Percentiles rank a stretch among this genome's conserved stretches.
These are phyloP conservation scores for Trichothecium roseum DNA, from an alignment of 2,329 filamentous ascomycete species.

Conservation along the genomic window DNA sequence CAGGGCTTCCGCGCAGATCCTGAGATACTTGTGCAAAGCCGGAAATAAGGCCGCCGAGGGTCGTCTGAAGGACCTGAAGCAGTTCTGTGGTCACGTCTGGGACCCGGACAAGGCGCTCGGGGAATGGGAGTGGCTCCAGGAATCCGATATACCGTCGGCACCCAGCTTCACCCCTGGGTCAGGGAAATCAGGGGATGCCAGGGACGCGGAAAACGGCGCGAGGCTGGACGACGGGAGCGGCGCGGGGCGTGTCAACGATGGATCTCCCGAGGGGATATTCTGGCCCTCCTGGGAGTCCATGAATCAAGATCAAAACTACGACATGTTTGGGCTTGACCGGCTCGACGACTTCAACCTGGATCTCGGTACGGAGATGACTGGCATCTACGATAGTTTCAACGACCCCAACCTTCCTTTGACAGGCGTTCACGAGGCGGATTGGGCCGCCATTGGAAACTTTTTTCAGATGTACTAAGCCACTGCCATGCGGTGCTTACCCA, in stretches of 20 bases:
- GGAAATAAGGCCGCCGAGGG: conserved; percentile 14
- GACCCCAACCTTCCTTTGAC: conserved; percentile 17
- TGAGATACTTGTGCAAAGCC: conserved; percentile 12
- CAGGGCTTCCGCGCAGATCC: conserved; percentile 10
- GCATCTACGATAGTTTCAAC: conserved; percentile 17
- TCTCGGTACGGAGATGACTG: conserved; percentile 12
- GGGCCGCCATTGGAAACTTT: conserved; percentile 17
- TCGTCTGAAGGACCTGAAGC: conserved; percentile 13
- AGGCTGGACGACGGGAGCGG: conserved; percentile 4
- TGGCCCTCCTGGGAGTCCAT: too few relatives aligned
- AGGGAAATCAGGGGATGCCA: background rate
- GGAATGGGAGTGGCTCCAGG: conserved; percentile 11
- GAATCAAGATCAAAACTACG: background rate
- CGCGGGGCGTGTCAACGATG: too few relatives aligned
- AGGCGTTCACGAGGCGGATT: conserved; percentile 17
- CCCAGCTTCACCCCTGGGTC: background rate
- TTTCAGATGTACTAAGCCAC: conserved; percentile 9
- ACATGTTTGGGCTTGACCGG: conserved; percentile 8
- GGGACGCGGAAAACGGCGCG: background rate
- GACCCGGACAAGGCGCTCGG: conserved; percentile 10
- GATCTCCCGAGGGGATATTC: too few relatives aligned
- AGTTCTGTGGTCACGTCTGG: conserved; percentile 17
- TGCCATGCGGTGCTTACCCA: too few relatives aligned
- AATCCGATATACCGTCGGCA: background rate
- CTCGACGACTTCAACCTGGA: conserved; percentile 11